Evolutionary conservation across 768 basidiomycete species (phyloP).

Genomic region (Lyophyllum atratum): DNA sequence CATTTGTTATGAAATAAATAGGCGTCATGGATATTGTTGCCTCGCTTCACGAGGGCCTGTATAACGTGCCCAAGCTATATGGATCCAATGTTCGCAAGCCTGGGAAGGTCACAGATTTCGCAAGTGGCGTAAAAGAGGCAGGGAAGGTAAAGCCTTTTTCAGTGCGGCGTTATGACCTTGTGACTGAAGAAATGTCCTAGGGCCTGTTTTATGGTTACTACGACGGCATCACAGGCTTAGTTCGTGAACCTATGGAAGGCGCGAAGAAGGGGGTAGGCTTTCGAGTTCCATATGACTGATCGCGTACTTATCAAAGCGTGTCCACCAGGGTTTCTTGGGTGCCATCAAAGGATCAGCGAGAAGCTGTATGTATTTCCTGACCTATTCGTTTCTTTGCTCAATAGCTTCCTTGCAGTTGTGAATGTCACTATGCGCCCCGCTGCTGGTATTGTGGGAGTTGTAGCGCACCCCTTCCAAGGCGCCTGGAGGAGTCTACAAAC

Average conservation of each 20-base stretch:
- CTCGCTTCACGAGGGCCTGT: conserved; percentile 46
- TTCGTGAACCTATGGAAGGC: conserved; percentile 32
- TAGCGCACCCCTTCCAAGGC: conserved; percentile 39
- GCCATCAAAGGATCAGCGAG: conserved; percentile 36
- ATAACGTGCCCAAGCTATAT: conserved; percentile 37
- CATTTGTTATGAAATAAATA: conserved; percentile 10
- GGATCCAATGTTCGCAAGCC: conserved; percentile 42
- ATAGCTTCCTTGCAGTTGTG: conserved; percentile 23
- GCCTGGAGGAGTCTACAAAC: conserved; percentile 38
- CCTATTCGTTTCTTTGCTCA: not conserved
- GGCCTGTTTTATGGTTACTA: conserved; percentile 35
- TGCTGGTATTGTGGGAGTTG: conserved; percentile 34
- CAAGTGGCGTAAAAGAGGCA: conserved; percentile 46
- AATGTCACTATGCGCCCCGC: conserved; percentile 34
- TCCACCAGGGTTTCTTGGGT: conserved; percentile 30
- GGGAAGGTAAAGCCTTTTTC: conserved; percentile 37
- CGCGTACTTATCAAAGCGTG: not conserved
- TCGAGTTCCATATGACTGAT: not conserved
- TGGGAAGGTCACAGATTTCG: conserved; percentile 44
- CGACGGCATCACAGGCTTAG: conserved; percentile 37
- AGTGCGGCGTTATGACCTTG: not conserved
- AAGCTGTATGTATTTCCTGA: conserved; percentile 30
- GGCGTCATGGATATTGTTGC: conserved; percentile 44
- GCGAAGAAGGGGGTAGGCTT: conserved; percentile 31
- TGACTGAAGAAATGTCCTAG: conserved; percentile 9